A percentile compares a stretch with the other conserved stretches of the same genome.
Conservation (phyloP, 2,329 filamentous ascomycete species). For the Apiospora phragmitis region DNA sequence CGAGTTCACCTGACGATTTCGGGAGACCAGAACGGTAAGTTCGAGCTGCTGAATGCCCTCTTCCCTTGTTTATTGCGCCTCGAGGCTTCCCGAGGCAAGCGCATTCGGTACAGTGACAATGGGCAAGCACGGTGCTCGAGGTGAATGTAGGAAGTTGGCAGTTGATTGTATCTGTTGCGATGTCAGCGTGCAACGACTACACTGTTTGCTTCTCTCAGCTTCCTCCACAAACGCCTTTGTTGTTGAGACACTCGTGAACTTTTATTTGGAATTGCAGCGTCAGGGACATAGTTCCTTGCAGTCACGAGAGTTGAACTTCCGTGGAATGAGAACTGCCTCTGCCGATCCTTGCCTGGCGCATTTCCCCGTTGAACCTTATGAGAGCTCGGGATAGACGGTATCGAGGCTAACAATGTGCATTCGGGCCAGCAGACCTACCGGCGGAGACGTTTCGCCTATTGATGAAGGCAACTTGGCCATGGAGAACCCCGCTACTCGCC, state of each 20-base stretch:
- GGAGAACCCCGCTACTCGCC: conserved; percentile 24
- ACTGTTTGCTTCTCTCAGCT: background rate
- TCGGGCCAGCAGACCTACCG: conserved; percentile 26
- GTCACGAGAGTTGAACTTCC: background rate
- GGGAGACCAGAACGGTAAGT: conserved; percentile 44
- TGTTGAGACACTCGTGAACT: background rate
- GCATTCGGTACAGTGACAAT: background rate
- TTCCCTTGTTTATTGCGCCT: conserved; percentile 15
- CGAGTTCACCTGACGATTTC: conserved; percentile 54
- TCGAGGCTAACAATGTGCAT: conserved; percentile 25
- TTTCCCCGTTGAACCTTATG: background rate
- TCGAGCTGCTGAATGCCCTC: background rate
- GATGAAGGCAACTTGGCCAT: conserved; percentile 41
- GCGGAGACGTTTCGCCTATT: conserved; percentile 53
- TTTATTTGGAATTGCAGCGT: background rate
- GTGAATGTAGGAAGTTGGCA: conserved; percentile 10
- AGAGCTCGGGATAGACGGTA: background rate
- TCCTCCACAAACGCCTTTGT: background rate
- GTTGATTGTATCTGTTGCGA: background rate
- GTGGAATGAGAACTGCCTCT: background rate
- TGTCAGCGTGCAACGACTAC: background rate
- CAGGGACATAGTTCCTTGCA: background rate
- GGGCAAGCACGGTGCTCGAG: background rate
- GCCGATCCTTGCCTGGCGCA: background rate
- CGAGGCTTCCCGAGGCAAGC: conserved; percentile 8